Evolutionary conservation across 352 stramenopile species (phyloP), one percentile per base, ranked within the genome.

Genomic region (Pythium pyrilobum): DNA sequence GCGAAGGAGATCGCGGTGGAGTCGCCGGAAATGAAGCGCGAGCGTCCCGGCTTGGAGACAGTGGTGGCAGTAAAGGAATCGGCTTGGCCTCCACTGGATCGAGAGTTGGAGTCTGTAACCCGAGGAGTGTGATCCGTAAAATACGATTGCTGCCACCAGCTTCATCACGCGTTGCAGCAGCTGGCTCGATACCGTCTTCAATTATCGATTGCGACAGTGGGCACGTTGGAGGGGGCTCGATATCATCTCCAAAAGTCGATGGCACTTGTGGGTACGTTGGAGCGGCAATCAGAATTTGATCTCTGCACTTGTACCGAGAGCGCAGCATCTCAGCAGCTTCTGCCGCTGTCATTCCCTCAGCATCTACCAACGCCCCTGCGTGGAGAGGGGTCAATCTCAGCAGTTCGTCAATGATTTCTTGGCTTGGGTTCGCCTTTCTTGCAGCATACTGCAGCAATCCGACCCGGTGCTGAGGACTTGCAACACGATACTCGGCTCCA

Each of bases 381-480:
- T 23, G 15, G 9, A 38, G 25, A n/a, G 16, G 8, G 6, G 20
- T 27, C 15, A 49, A 15, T 23, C 40, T 8, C 2, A 71, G 13
- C 3, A 73, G 24, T 16, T 60, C 54, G 16, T 50, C 16, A n/a
- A 44, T 56, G 25, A 56, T 47, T 10, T 51, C 20, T 16, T 9
- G 40, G 32, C 27, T n/a, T n/a, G 21, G 5, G 48, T 24, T 23
- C 49, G 32, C 3, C 13, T 21, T 16, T 16, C 43, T 29, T 11
- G 72, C 53, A 9, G 76, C 72, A 43, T 84, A 66, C 20, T 88
- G 67, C 0, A 86, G 39, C 21, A 92, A 43, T 7, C 71, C 66
- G 16, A 81, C 42, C n/a, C 73, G 76, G 13, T 69, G 65, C 45
- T 59, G 59, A 25, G 78, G 81, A 9, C 76, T 77, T 16, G 72